phyloP scores from a whole-genome alignment of 805 yeast genomes.

The Kazachstania africana region DNA sequence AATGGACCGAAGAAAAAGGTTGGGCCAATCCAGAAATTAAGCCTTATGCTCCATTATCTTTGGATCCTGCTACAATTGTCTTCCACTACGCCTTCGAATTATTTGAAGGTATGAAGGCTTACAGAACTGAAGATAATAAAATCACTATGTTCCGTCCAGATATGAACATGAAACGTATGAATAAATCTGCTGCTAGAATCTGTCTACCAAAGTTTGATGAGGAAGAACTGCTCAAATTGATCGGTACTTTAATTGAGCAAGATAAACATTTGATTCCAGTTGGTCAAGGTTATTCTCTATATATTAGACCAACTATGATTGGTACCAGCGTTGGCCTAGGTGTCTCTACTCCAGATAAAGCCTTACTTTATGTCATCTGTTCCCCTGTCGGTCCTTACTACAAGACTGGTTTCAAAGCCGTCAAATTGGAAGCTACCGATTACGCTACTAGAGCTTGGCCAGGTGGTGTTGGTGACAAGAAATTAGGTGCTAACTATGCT shows the following conservation, averaged over 20 bases:
- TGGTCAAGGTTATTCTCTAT: slow-evolving; percentile 79
- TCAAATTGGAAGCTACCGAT: slow-evolving; percentile 84
- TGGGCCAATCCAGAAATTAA: slow-evolving; percentile 81
- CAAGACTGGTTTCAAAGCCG: slow-evolving; percentile 91
- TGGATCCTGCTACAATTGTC: slow-evolving; percentile 84
- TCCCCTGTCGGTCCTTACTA: slow-evolving; percentile 97
- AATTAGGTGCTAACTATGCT: slow-evolving; percentile 95
- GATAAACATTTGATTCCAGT: slow-evolving; percentile 74
- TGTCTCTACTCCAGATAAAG: slow-evolving; percentile 70
- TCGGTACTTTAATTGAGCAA: slow-evolving; percentile 60
- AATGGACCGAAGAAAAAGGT: slow-evolving; percentile 67
- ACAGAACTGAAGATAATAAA: slow-evolving; percentile 47
- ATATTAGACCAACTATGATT: slow-evolving; percentile 87
- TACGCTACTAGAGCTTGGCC: slow-evolving; percentile 98
- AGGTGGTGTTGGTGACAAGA: slow-evolving; percentile 92
- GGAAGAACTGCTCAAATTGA: slow-evolving; percentile 60
- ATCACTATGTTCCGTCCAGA: slow-evolving; percentile 82
- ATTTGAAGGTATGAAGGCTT: slow-evolving; percentile 94
- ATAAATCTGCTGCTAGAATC: slow-evolving; percentile 75
- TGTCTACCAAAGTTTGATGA: slow-evolving; percentile 78
- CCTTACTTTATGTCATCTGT: slow-evolving; percentile 73
- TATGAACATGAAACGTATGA: slow-evolving; percentile 85
- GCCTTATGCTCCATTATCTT: slow-evolving; percentile 62
- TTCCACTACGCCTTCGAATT: slow-evolving; percentile 92
- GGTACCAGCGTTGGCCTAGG: slow-evolving; percentile 88